Base-by-base conservation (phyloP, 225 moss, liverwort and hornwort genomes). In the Thuidium tamariscinum region DNA sequence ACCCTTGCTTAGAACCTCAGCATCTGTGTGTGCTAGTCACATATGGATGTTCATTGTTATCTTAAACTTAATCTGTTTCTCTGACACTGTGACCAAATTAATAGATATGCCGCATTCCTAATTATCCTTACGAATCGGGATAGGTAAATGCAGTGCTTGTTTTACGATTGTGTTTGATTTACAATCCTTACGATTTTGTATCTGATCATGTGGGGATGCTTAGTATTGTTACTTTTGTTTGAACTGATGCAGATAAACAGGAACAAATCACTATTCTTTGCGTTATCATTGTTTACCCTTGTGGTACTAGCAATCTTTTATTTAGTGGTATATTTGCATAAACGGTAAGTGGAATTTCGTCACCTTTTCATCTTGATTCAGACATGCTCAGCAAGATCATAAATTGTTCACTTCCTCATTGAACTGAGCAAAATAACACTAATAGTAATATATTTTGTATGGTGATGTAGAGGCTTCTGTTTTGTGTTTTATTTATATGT, bases 191-290 rank as follows among this genome's bases (percentile, higher is more conserved):
- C 29, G 65, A 57, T 69, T 55, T 77, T 84, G 42, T 49, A 39
- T 76, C 49, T 74, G 26, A 64, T 63, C 30, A 81, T 77, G 57
- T 34, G 23, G 55, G 75, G 39, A 41, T 88, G 26, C 84, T 88
- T 32, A 83, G 37, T 62, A 62, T 74, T 88, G 80, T 74, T 48
- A 75, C 59, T 84, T 74, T 89, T 83, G 77, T 74, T 83, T 49
- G 34, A 54, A 52, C 71, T 79, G 89, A 62, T 91, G 87, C 97
- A 96, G 97, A 95, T 83, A 81, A 88, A 93, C 69, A 94, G 87
- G 88, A 95, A 96, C 90, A 95, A 89, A 87, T 91, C 95, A 62
- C 84, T 98, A 6, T 95, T 90, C 87, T 92, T 93, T 89, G 98
- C 96, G 12, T 52, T 95, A 70, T 93, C 95, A 37, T 89, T 96